A percentile compares a stretch with the other conserved stretches of the same genome.
Conservation (phyloP, 2,329 filamentous ascomycete species). For the Myriosclerotinia curreyana region DNA sequence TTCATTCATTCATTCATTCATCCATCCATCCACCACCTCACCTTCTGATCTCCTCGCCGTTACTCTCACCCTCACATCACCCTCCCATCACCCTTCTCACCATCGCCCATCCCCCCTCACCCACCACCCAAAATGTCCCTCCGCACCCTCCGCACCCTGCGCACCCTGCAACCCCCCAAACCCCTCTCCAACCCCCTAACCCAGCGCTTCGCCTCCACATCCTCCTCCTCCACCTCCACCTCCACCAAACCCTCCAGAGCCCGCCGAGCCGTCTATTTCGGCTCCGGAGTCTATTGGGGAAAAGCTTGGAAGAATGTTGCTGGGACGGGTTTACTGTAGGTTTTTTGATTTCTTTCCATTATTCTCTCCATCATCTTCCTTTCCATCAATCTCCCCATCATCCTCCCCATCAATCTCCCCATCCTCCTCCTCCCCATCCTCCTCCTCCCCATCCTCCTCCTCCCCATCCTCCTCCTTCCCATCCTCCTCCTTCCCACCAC, state of each 20-base stretch:
- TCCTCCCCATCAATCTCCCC: no score
- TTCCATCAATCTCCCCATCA: background rate
- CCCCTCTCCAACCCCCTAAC: background rate
- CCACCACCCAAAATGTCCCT: background rate
- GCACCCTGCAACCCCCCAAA: no score
- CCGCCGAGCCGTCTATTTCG: background rate
- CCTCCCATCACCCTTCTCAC: background rate
- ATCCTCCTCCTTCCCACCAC: no score
- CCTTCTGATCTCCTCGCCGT: no score
- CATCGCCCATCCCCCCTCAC: no score
- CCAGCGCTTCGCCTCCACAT: background rate
- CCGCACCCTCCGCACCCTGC: background rate
- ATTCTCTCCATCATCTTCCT: no score
- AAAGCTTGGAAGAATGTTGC: slow-evolving; percentile 3
- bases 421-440: no score
- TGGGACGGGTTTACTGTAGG: background rate
- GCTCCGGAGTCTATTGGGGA: slow-evolving; percentile 15
- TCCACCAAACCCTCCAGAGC: background rate
- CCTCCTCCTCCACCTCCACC: background rate
- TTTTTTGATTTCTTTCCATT: no score
- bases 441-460: no score
- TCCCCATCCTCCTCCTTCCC: no score
- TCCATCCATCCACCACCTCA: background rate
- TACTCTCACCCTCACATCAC: background rate
- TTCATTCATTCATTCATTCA: background rate